These are phyloP conservation scores for Debaryomyces nepalensis DNA, from an alignment of 1,139 yeast genomes.

Conservation along the genomic window DNA sequence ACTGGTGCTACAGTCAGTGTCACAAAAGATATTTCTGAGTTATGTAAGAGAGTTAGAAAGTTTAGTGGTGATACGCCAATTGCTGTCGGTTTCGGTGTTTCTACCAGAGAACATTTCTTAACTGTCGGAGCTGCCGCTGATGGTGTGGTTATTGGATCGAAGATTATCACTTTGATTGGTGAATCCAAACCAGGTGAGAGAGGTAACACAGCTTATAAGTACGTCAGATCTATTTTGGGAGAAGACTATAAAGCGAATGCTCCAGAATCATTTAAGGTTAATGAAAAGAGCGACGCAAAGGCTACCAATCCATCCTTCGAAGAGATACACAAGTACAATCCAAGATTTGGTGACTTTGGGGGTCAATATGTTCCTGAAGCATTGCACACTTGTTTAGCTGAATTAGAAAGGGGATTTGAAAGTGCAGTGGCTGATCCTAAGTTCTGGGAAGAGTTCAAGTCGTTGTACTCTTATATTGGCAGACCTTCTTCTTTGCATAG, in stretches of 20 bases:
- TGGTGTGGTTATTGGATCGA: conserved; percentile 96
- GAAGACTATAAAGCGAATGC: conserved; percentile 52
- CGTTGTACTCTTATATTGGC: conserved; percentile 85
- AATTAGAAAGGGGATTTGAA: conserved; percentile 86
- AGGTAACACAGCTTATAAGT: conserved; percentile 65
- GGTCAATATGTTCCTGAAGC: conserved; percentile 99
- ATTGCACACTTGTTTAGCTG: conserved; percentile 84
- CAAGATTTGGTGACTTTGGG: conserved; percentile 93
- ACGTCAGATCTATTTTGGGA: conserved; percentile 70
- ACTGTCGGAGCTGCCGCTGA: conserved; percentile 81
- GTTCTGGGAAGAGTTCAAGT: conserved; percentile 91
- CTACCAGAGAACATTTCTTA: conserved; percentile 87
- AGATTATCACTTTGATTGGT: conserved; percentile 70
- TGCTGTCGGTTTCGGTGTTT: conserved; percentile 97
- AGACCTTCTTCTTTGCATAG: conserved; percentile 92
- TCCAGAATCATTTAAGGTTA: conserved; percentile 34
- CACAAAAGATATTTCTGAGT: conserved; percentile 63
- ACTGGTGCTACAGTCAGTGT: conserved; percentile 84
- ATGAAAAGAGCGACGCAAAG: conserved; percentile 29
- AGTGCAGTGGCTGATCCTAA: conserved; percentile 83
- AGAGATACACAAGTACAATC: conserved; percentile 62
- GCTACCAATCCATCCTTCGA: conserved; percentile 47
- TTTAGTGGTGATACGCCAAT: conserved; percentile 78
- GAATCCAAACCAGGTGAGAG: conserved; percentile 64
- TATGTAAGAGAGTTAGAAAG: conserved; percentile 76